Evolutionary conservation across 805 yeast genomes (phyloP), one percentile per base, ranked within the genome.

Genomic region (Saccharomyces eubayanus): DNA sequence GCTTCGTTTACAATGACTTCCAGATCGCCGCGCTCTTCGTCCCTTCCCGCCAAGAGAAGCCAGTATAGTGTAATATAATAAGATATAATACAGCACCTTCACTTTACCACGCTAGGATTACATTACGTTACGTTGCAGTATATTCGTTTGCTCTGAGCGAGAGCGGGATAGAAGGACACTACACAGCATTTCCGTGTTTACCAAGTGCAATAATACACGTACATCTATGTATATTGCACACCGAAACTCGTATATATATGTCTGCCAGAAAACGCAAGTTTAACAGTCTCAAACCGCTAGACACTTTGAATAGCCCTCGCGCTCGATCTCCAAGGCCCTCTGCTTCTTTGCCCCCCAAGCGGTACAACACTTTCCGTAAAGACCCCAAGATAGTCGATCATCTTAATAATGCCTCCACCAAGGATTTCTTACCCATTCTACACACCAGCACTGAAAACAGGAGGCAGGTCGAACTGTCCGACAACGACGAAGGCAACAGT

Each of bases 331-430:
- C 43, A 36, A 36, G 24, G 43, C 16, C 43, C 43, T 36, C 43
- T 10, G 21, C 11, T 16, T 36, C 43, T 36, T 16, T 36, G 5
- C 43, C 24, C 8, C 56, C 61, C 6, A 55, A 51, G 47, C 51
- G 67, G 30, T 64, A 64, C 53, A 56, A 52, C 27, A 51, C 50
- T 9, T 50, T 49, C 30, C 57, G 64, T 31, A 60, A 51, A 40
- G 63, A 59, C 52, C 57, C 57, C 5, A 56, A 53, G 50, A 55
- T 62, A 9, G 57, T 60, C 2, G 55, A 62, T 5, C 53, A 62
- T 30, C 41, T 58, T 12, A 61, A 57, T 43, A 52, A 54, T 28
- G 16, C 46, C 11, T 47, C 59, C 1, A 58, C 57, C 16, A 54
- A 47, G 36, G 58, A 56, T 40, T 62, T 59, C 30, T 24, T 61